phyloP scores from a whole-genome alignment of 345 rosid species.

The Eucalyptus guilfoylei region DNA sequence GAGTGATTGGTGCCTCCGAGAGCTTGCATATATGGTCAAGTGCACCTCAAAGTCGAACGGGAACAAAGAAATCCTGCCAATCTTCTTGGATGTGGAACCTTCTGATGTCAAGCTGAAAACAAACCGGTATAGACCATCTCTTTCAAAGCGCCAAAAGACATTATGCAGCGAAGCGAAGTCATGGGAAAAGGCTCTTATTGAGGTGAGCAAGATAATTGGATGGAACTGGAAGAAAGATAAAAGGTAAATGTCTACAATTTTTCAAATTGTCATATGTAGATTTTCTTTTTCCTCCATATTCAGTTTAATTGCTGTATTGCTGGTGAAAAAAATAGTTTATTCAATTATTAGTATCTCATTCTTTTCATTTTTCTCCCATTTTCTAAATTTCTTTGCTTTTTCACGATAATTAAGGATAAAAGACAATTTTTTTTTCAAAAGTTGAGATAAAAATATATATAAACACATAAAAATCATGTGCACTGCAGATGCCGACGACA shows the following conservation, averaged over 20 bases:
- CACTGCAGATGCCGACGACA: neutral
- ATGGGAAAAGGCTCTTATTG: neutral
- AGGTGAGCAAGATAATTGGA: neutral
- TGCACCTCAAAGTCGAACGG: neutral
- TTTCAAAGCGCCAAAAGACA: neutral
- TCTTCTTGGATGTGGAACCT: neutral
- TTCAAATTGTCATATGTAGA: neutral
- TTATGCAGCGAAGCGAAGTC: accelerated
- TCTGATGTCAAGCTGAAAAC: neutral
- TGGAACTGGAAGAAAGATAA: neutral
- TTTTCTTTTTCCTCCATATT: neutral
- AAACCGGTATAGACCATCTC: neutral
- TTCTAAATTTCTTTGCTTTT: neutral
- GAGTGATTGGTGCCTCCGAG: neutral
- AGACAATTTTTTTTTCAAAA: neutral
- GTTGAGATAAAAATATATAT: neutral
- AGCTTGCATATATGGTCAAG: neutral
- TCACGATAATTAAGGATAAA: neutral
- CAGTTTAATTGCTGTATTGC: neutral
- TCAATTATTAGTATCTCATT: neutral
- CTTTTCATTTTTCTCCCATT: no score
- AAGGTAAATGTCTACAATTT: neutral
- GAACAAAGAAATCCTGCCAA: neutral
- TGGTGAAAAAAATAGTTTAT: neutral
- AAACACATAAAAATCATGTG: neutral